Conservation (phyloP, 169 alveolate species). For the Cyclospora cayetanensis region DNA sequence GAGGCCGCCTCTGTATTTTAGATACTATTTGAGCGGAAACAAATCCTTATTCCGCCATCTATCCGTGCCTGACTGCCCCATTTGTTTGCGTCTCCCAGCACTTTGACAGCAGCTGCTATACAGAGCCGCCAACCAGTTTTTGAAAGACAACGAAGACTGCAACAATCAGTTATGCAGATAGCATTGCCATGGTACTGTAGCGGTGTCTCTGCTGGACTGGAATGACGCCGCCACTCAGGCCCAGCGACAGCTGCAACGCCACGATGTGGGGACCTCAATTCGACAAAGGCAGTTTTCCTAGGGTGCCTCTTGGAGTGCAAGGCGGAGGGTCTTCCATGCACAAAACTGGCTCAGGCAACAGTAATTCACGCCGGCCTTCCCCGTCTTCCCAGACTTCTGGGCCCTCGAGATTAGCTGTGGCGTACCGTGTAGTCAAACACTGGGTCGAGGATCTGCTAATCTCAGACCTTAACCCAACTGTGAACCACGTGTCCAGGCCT, state of each 20-base stretch:
- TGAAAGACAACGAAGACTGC: too few relatives aligned
- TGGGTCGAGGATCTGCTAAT: conserved; percentile 29
- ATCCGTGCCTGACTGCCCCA: neutral
- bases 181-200: neutral
- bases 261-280: neutral
- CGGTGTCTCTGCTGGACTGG: neutral
- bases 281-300: neutral
- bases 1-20: neutral
- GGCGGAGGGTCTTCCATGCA: neutral
- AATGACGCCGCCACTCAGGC: neutral
- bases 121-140: neutral
- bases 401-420: conserved; percentile 12
- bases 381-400: conserved; percentile 1
- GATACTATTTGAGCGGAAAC: neutral
- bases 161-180: too few relatives aligned
- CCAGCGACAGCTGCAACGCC: neutral
- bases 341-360: neutral
- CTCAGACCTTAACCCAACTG: conserved; percentile 35
- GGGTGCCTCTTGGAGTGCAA: neutral
- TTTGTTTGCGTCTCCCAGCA: neutral
- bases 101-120: neutral
- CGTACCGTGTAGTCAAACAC: conserved; percentile 26
- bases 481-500: neutral
- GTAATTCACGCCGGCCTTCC: neutral
- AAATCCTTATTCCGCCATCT: neutral